A percentile compares a stretch with the other conserved stretches of the same genome.
These are phyloP conservation scores for Cornus suecica DNA, from an alignment of 148 eudicot genomes.

Conservation along the genomic window DNA sequence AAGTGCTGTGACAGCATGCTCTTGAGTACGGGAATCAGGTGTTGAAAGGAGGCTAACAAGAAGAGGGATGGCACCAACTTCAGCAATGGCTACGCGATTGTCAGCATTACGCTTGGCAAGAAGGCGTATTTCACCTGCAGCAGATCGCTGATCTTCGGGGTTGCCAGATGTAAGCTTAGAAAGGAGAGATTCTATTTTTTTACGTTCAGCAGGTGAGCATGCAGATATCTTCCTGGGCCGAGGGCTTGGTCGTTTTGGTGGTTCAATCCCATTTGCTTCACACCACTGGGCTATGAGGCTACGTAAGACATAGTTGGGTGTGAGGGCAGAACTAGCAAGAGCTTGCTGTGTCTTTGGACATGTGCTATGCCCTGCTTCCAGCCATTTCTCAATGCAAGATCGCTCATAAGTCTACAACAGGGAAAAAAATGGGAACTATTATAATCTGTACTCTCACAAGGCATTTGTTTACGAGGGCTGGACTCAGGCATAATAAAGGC, in stretches of 20 bases:
- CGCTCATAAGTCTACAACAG: constrained; percentile 20
- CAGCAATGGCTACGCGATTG: constrained; percentile 10
- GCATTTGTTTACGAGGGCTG: not conserved
- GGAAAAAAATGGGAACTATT: not conserved
- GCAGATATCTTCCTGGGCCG: constrained; percentile 3
- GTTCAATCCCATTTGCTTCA: constrained; percentile 12
- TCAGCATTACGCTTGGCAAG: constrained; percentile 13
- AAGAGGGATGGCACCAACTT: constrained; percentile 20
- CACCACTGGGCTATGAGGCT: constrained; percentile 16
- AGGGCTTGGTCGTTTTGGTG: constrained; percentile 13
- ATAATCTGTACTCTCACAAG: not conserved
- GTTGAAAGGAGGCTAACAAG: constrained; percentile 9
- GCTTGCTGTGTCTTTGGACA: constrained; percentile 17
- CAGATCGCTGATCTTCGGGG: constrained; percentile 14
- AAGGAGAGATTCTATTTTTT: constrained; percentile 16
- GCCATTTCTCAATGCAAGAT: constrained; percentile 14
- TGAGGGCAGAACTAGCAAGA: not conserved
- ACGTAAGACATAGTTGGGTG: constrained; percentile 14
- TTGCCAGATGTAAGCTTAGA: constrained; percentile 12
- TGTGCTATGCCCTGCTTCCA: constrained; percentile 15
- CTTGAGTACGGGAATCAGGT: constrained; percentile 13
- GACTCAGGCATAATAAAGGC: not conserved
- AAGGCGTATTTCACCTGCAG: constrained; percentile 18
- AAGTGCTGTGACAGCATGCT: constrained; percentile 13
- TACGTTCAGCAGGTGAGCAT: constrained; percentile 10